Conservation (phyloP, 768 basidiomycete genomes). For the Rhodosporidiobolus odoratus region DNA sequence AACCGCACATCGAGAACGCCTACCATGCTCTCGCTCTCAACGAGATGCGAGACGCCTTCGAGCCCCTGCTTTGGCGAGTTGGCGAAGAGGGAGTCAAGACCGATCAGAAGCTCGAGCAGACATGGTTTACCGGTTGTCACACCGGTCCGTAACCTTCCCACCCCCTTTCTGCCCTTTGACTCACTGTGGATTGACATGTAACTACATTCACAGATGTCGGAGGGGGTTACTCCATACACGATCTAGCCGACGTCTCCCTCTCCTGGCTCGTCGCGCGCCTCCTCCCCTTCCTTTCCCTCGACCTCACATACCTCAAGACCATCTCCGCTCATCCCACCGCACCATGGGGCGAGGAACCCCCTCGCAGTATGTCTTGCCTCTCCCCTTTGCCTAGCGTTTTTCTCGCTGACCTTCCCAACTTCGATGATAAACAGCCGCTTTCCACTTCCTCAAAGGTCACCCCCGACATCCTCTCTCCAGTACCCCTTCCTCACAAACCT, state of each 20-base stretch:
- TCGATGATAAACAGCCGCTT: neutral
- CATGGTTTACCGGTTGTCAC: conserved; percentile 44
- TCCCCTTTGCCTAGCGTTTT: neutral
- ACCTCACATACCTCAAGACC: neutral
- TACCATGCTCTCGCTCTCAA: conserved; percentile 44
- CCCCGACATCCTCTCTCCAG: neutral
- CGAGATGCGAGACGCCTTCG: conserved; percentile 42
- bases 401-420: neutral
- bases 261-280: conserved; percentile 12
- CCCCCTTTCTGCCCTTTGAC: conserved; percentile 17
- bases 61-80: conserved; percentile 33
- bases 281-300: neutral
- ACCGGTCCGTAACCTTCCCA: conserved; percentile 8
- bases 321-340: neutral
- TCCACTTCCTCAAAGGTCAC: neutral
- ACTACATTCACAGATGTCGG: conserved; percentile 30
- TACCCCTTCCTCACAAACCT: neutral
- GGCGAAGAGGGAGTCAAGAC: neutral
- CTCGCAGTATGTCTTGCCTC: neutral
- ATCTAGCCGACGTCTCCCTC: conserved; percentile 10
- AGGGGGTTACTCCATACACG: conserved; percentile 12
- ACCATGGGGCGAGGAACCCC: neutral
- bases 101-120: conserved; percentile 30
- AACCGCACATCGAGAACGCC: conserved; percentile 35
- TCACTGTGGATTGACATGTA: conserved; percentile 34